Evolutionary conservation across 2,329 filamentous ascomycete genomes (phyloP), one percentile per base, ranked within the genome.

Genomic region (Parastagonospora avenae): DNA sequence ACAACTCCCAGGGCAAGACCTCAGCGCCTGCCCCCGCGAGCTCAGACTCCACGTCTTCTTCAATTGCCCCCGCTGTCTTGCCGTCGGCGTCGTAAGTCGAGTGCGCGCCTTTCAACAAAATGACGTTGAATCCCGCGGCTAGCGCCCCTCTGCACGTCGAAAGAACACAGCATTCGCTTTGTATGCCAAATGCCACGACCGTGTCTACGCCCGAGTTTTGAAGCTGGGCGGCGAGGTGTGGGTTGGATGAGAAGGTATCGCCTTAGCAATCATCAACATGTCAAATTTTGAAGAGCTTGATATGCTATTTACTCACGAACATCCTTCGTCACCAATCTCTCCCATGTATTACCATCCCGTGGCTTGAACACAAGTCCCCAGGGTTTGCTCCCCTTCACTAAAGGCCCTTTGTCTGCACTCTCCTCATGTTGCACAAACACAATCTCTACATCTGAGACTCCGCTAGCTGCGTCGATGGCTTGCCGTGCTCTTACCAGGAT

Each of bases 141-240:
- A 58, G 12, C 2, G 55, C 55, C 2, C 52, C 44, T 10, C 29
- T 39, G 48, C 46, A 58, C 4, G 55, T 58, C 4, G 46, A 50
- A 15, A 50, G 46, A 2, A 58, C 55, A 5, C 55, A 58, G 30
- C 55, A 55, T 45, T 58, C 55, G 29, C 55, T 58, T 16, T 58
- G 55, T 15, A 58, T 55, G 1, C 55, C 55, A 32, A 52, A 58
- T 2, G 44, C 43, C 5, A 55, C 44, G 3, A 58, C 42, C 2
- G 52, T 49, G 4, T 44, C 19, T 30, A 58, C 30, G 41, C 16
- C 32, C 1, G 42, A 16, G 2, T 16, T 31, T 24, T 30, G 42
- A 4, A 55, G 48, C n/a, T 50, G 16, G 15, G 28, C 40, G 1
- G 53, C 43, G 1, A 56, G 43, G 7, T 27, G 14, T 3, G 49